A percentile compares a stretch with the other conserved stretches of the same genome.
Conservation (phyloP, 2,329 filamentous ascomycete species). For the Phyllosticta citribraziliensis region DNA sequence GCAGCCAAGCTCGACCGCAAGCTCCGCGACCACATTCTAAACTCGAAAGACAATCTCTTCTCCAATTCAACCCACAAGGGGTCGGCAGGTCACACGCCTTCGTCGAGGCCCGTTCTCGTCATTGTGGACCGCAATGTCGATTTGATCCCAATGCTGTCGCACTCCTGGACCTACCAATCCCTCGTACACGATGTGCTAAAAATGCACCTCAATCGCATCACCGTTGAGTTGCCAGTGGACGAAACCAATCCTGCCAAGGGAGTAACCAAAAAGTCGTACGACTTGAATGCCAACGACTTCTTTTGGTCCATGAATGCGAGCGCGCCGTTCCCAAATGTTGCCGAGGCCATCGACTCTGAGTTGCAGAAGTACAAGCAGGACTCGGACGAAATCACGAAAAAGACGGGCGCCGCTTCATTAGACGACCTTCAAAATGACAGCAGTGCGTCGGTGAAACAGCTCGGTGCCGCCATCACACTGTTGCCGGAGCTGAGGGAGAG, state of each 20-base stretch:
- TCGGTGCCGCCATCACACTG: slow-evolving; percentile 90
- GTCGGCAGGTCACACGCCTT: slow-evolving; percentile 50
- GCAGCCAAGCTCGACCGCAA: slow-evolving; percentile 91
- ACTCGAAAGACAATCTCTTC: slow-evolving; percentile 96
- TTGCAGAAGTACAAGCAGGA: slow-evolving; percentile 93
- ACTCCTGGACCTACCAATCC: slow-evolving; percentile 87
- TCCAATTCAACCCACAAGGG: slow-evolving; percentile 54
- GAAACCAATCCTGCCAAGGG: slow-evolving; percentile 66
- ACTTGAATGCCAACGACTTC: slow-evolving; percentile 81
- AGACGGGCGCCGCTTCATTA: slow-evolving; percentile 83
- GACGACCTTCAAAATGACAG: slow-evolving; percentile 89
- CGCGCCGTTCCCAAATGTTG: slow-evolving; percentile 86
- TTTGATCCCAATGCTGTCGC: slow-evolving; percentile 94
- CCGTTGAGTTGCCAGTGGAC: slow-evolving; percentile 73
- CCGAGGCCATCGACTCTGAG: slow-evolving; percentile 90
- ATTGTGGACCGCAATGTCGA: slow-evolving; percentile 94
- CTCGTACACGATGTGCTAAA: slow-evolving; percentile 69
- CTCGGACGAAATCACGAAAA: slow-evolving; percentile 85
- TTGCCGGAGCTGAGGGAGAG: slow-evolving; percentile 86
- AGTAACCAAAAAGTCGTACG: slow-evolving; percentile 78
- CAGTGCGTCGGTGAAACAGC: slow-evolving; percentile 79
- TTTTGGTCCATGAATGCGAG: slow-evolving; percentile 94
- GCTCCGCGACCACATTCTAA: slow-evolving; percentile 88
- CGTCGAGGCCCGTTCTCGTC: slow-evolving; percentile 77
- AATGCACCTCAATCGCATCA: slow-evolving; percentile 87